Percentiles rank a stretch among this genome's conserved stretches.
phyloP scores from a whole-genome alignment of 106 monocot genomes.

The Acorus gramineus region DNA sequence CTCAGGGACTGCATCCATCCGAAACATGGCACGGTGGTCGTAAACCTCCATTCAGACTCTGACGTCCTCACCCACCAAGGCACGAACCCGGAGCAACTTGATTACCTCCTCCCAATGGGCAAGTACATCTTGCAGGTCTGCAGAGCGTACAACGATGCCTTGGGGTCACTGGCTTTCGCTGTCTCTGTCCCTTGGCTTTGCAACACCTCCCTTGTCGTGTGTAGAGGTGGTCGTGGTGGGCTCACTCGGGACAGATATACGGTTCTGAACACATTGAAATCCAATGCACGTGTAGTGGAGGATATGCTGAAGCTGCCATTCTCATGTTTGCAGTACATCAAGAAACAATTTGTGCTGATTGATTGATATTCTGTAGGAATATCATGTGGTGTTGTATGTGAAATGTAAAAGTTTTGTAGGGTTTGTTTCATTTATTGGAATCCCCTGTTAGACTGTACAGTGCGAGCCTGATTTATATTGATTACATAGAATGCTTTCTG shows the following conservation, averaged over 20 bases:
- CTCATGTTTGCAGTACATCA: conserved; percentile 62
- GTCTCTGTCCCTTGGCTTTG: conserved; percentile 88
- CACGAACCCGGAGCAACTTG: not conserved
- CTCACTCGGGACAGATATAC: conserved; percentile 15
- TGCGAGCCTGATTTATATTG: too few species aligned
- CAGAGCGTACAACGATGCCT: conserved; percentile 56
- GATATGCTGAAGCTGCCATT: conserved; percentile 54
- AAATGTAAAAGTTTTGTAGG: too few species aligned
- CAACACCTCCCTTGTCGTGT: conserved; percentile 74
- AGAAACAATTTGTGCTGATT: conserved; percentile 51
- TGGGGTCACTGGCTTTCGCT: conserved; percentile 52
- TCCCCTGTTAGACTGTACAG: too few species aligned
- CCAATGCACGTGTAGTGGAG: conserved; percentile 48
- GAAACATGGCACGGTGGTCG: conserved; percentile 71
- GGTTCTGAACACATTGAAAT: conserved; percentile 26
- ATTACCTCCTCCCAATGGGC: conserved; percentile 53
- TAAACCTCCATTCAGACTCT: conserved; percentile 82
- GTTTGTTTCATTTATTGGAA: too few species aligned
- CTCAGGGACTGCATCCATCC: conserved; percentile 56
- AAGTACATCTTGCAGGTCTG: conserved; percentile 62
- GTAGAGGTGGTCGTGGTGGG: conserved; percentile 9
- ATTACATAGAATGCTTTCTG: too few species aligned
- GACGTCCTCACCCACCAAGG: conserved; percentile 20
- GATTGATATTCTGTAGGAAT: conserved; percentile 15
- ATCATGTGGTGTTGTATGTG: too few species aligned